Evolutionary conservation across 2,329 filamentous ascomycete genomes (phyloP).

Genomic region (Erysiphe pulchra): DNA sequence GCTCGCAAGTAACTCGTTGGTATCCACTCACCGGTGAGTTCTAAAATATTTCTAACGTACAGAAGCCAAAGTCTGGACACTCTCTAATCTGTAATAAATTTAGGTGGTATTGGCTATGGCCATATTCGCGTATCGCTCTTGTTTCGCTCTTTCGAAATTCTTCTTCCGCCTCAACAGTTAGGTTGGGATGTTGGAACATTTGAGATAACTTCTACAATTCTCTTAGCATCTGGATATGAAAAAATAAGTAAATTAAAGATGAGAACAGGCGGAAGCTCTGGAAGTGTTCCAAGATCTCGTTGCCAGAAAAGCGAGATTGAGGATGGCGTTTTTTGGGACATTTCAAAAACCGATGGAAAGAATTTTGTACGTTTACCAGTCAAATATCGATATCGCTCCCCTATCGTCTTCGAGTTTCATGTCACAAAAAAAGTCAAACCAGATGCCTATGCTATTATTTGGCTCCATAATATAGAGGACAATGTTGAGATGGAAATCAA

Average conservation of each 20-base stretch:
- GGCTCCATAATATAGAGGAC: constrained; percentile 68
- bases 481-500: constrained; percentile 54
- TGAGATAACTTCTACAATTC: constrained; percentile 49
- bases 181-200: constrained; percentile 95
- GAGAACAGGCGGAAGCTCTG: constrained; percentile 63
- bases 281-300: constrained; percentile 35
- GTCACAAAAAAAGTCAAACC: constrained; percentile 39
- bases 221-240: constrained; percentile 37
- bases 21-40: constrained; percentile 63
- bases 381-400: constrained; percentile 70
- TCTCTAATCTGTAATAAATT: not conserved
- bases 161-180: constrained; percentile 58
- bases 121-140: constrained; percentile 69
- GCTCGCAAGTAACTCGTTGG: constrained; percentile 63
- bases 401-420: constrained; percentile 72
- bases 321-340: constrained; percentile 32
- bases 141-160: constrained; percentile 72
- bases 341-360: constrained; percentile 23
- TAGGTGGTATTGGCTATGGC: constrained; percentile 58
- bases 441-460: constrained; percentile 55
- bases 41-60: not conserved
- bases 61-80: not conserved
- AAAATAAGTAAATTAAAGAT: constrained; percentile 47
- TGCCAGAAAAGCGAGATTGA: constrained; percentile 34
- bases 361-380: constrained; percentile 49